Percentiles rank a stretch among this genome's conserved stretches.
phyloP scores from a whole-genome alignment of 768 basidiomycete genomes.

The Arthromyces matolae region DNA sequence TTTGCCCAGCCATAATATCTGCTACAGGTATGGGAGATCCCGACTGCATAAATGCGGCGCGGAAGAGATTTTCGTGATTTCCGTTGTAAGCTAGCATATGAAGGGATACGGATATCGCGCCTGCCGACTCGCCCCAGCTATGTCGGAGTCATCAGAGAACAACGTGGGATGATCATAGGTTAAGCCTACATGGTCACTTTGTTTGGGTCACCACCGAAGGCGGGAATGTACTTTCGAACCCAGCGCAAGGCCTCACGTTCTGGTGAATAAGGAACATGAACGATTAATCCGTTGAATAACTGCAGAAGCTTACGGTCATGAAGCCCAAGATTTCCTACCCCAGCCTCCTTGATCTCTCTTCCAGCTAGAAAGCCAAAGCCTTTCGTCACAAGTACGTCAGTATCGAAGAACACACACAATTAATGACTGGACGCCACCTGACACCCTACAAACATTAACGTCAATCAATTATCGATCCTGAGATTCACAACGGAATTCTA shows the following conservation, averaged over 20 bases:
- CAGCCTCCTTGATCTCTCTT: constrained; percentile 48
- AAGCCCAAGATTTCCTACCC: constrained; percentile 61
- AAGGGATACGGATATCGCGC: constrained; percentile 49
- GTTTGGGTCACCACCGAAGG: constrained; percentile 61
- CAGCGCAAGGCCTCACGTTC: constrained; percentile 57
- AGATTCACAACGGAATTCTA: neutral
- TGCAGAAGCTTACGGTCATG: constrained; percentile 48
- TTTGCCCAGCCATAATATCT: constrained; percentile 41
- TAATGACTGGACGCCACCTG: neutral
- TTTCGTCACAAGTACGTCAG: neutral
- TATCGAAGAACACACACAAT: neutral
- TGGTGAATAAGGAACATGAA: constrained; percentile 19
- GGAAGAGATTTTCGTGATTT: constrained; percentile 43
- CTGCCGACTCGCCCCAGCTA: constrained; percentile 43
- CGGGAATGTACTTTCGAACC: constrained; percentile 61
- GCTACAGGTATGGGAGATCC: constrained; percentile 44
- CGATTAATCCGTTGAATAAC: neutral
- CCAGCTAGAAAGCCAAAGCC: constrained; percentile 52
- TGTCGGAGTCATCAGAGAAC: neutral
- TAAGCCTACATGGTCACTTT: constrained; percentile 61
- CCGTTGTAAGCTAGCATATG: constrained; percentile 49
- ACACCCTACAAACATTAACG: neutral
- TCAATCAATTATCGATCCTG: neutral
- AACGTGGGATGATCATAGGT: too few species aligned
- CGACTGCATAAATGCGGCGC: constrained; percentile 49